Conservation (phyloP, 176 grass and related monocot species). For the Phragmites australis region DNA sequence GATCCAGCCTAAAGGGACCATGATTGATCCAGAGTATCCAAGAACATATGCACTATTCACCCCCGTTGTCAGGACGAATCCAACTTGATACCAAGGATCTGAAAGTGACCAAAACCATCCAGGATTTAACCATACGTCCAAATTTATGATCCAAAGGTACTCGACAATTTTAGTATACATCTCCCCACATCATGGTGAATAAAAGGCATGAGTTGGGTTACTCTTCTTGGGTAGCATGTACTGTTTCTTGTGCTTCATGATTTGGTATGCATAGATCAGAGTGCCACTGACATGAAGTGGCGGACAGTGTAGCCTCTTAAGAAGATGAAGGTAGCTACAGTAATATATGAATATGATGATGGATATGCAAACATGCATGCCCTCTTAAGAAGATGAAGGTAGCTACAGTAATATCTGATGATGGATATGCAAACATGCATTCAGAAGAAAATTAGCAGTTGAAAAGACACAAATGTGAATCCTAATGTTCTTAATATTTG, state of each 20-base stretch:
- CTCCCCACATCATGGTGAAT: neutral
- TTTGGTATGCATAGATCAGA: neutral
- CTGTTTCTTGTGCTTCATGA: neutral
- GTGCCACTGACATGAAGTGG: neutral
- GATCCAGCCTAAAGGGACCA: conserved; percentile 90
- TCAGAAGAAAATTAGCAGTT: neutral
- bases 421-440: neutral
- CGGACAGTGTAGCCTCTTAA: neutral
- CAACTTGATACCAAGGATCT: conserved; percentile 99
- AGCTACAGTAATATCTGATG: neutral
- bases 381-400: no score
- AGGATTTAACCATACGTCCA: conserved; percentile 4
- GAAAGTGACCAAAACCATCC: conserved; percentile 29
- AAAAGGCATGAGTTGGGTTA: neutral
- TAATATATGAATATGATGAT: neutral
- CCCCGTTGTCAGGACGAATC: conserved; percentile 85
- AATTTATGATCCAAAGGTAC: neutral
- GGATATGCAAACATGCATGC: conserved; percentile 1
- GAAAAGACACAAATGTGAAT: neutral
- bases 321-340: neutral
- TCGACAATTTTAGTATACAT: neutral
- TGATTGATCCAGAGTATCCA: conserved; percentile 83
- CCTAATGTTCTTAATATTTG: neutral
- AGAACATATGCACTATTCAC: conserved; percentile 96
- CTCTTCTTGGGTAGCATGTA: neutral